Evolutionary conservation across 1,284 basidiomycete species (phyloP).

Genomic region (Heterobasidion parviporum): DNA sequence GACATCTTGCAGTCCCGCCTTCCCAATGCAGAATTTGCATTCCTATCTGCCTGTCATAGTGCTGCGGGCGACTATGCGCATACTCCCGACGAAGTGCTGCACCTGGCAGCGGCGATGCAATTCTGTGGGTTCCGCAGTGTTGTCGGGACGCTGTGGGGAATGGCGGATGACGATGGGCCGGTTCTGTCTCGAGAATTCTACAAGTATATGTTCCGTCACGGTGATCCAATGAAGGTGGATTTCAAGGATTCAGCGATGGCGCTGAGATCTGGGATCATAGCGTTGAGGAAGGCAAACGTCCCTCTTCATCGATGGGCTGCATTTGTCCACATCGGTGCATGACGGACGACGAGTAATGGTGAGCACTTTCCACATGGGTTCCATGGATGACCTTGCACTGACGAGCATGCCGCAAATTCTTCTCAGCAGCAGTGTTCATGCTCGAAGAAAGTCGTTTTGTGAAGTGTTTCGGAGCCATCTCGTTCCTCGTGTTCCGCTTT

Average conservation of each 20-base stretch:
- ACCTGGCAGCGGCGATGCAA: background rate
- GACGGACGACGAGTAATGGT: too few relatives aligned
- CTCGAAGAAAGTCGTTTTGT: too few relatives aligned
- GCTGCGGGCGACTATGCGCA: background rate
- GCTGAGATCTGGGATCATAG: background rate
- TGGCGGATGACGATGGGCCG: conserved; percentile 16
- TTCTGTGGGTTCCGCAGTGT: conserved; percentile 25
- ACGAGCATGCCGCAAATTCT: too few relatives aligned
- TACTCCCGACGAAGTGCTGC: background rate
- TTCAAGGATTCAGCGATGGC: background rate
- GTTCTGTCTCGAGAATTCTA: conserved; percentile 3
- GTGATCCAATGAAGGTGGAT: background rate
- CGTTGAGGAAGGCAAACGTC: background rate
- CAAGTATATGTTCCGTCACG: background rate
- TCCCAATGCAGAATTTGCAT: conserved; percentile 8
- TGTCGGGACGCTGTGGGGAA: conserved; percentile 28
- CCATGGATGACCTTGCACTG: too few relatives aligned
- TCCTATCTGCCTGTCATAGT: conserved; percentile 9
- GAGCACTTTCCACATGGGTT: too few relatives aligned
- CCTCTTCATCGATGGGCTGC: too few relatives aligned
- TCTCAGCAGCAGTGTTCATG: too few relatives aligned
- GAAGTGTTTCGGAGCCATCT: too few relatives aligned
- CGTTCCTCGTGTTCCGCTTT: too few relatives aligned
- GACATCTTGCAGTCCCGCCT: conserved; percentile 4
- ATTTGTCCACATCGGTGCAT: too few relatives aligned